Evolutionary conservation across 1,284 basidiomycete genomes (phyloP).

Genomic region (Takashimella tepidaria): DNA sequence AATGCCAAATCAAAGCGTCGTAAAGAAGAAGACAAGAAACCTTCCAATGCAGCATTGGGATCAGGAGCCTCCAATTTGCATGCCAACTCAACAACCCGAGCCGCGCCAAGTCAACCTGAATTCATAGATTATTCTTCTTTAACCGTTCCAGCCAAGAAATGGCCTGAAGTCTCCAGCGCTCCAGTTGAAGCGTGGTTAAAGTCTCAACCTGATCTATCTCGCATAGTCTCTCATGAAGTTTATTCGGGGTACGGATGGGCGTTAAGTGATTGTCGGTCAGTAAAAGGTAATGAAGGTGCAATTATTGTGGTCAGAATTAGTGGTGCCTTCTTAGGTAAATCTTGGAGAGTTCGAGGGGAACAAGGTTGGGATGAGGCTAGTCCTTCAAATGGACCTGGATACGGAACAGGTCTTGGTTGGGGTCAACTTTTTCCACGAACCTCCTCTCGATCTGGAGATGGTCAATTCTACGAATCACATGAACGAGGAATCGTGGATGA

Average conservation of each 20-base stretch:
- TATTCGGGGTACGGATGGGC: conserved; percentile 34
- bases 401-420: conserved; percentile 17
- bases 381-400: conserved; percentile 5
- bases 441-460: no score
- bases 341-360: conserved; percentile 42
- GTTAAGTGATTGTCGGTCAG: conserved; percentile 16
- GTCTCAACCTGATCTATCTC: conserved; percentile 12
- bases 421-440: no score
- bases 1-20: conserved; percentile 25
- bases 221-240: conserved; percentile 18
- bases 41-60: no score
- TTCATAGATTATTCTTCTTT: conserved; percentile 25
- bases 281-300: conserved; percentile 23
- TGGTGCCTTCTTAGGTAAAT: conserved; percentile 32
- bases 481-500: no score
- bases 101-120: conserved; percentile 5
- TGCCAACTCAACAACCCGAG: background rate
- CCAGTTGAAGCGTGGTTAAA: conserved; percentile 33
- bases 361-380: conserved; percentile 39
- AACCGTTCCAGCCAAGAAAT: conserved; percentile 20
- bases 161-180: conserved; percentile 30
- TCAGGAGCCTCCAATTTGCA: background rate
- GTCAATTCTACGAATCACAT: no score
- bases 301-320: conserved; percentile 32
- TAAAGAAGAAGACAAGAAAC: conserved; percentile 37